Conservation (phyloP, 257 asterid genomes). For the Przewalskia tangutica region DNA sequence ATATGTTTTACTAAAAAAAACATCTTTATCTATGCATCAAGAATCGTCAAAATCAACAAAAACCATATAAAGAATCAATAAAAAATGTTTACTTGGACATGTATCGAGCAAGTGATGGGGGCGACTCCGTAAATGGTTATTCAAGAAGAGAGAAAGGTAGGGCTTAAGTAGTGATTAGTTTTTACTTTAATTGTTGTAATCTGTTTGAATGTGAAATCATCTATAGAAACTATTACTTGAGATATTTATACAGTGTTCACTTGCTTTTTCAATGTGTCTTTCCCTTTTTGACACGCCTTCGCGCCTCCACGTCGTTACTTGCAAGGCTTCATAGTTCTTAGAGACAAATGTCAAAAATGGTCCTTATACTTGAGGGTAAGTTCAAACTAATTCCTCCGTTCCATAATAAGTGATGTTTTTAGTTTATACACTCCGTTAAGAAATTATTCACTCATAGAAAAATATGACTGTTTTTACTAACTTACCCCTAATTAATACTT, state of each 20-base stretch:
- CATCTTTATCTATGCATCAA: too few relatives aligned
- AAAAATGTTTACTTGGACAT: constrained; percentile 28
- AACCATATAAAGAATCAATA: background rate
- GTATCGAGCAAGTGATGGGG: constrained; percentile 43
- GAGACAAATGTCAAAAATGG: too few relatives aligned
- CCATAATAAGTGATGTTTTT: too few relatives aligned
- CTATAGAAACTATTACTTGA: constrained; percentile 5
- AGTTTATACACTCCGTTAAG: too few relatives aligned
- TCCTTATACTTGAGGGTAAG: too few relatives aligned
- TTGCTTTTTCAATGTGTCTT: constrained; percentile 1
- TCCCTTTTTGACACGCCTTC: constrained; percentile 2
- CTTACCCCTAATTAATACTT: too few relatives aligned
- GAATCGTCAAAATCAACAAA: too few relatives aligned
- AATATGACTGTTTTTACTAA: too few relatives aligned
- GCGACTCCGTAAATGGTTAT: constrained; percentile 44
- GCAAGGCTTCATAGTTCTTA: background rate
- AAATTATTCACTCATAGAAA: too few relatives aligned
- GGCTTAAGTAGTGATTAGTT: background rate
- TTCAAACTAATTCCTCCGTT: too few relatives aligned
- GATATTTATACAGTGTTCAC: constrained; percentile 9
- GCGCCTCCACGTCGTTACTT: background rate
- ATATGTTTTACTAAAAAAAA: too few relatives aligned
- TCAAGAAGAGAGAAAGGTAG: background rate
- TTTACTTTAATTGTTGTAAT: background rate
- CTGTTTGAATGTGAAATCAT: background rate